Conservation (phyloP, 257 asterid species). For the Verbena officinalis region DNA sequence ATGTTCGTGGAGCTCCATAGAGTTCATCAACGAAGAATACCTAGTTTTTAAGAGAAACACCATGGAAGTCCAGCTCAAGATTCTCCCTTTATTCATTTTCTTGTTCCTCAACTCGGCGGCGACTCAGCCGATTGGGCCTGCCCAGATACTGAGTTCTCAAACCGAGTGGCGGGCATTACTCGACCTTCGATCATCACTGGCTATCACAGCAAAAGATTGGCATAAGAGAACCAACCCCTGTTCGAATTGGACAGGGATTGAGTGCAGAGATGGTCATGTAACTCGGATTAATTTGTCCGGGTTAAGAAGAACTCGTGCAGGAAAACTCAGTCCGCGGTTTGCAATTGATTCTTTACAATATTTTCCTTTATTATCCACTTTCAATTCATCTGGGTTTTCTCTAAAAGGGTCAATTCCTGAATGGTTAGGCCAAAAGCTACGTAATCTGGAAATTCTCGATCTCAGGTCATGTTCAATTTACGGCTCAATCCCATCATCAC, state of each 20-base stretch:
- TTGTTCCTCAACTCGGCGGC: slow-evolving; percentile 34
- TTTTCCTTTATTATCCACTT: slow-evolving; percentile 39
- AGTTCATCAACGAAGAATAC: background rate
- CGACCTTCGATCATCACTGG: slow-evolving; percentile 66
- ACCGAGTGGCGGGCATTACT: slow-evolving; percentile 58
- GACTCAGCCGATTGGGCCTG: no score
- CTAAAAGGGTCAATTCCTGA: slow-evolving; percentile 66
- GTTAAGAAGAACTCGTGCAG: slow-evolving; percentile 45
- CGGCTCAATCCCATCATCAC: slow-evolving; percentile 63
- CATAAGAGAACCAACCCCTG: slow-evolving; percentile 63
- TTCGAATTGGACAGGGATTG: slow-evolving; percentile 69
- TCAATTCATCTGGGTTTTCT: slow-evolving; percentile 64
- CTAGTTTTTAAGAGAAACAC: background rate
- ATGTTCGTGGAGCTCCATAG: slow-evolving; percentile 7
- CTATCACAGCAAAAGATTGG: slow-evolving; percentile 62
- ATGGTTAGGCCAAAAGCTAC: slow-evolving; percentile 57
- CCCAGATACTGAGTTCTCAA: slow-evolving; percentile 34
- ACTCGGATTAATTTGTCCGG: slow-evolving; percentile 48
- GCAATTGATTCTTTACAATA: slow-evolving; percentile 54
- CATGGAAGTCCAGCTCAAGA: slow-evolving; percentile 39
- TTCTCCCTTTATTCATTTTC: slow-evolving; percentile 22
- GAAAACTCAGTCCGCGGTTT: slow-evolving; percentile 46
- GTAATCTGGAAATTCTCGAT: slow-evolving; percentile 60
- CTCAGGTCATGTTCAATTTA: slow-evolving; percentile 63
- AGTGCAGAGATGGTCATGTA: slow-evolving; percentile 53